Base-by-base conservation (phyloP, 805 yeast genomes). In the Metschnikowia cubensis region DNA sequence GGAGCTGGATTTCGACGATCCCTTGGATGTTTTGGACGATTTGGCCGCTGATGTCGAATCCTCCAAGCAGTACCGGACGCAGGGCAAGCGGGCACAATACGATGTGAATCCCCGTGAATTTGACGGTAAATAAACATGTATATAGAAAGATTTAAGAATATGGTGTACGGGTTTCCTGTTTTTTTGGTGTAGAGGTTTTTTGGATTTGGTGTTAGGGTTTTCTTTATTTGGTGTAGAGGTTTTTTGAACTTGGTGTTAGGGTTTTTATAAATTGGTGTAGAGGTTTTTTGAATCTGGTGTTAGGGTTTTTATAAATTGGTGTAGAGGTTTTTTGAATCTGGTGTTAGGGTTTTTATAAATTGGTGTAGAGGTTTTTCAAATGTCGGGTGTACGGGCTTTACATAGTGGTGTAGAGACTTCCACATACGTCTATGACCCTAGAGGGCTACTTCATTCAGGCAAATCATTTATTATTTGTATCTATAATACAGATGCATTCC, bases 11-110 rank as follows among this genome's bases (percentile, higher is more conserved):
- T 57, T 57, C 33, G 60, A 57, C 22, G 59, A 58, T 35, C 59
- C 59, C 6, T 36, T 48, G n/a, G 56, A 50, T 22, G 35, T 56
- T 33, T 40, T 47, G 34, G 58, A 56, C 44, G 51, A 35, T 13
- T 39, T 52, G 34, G 60, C 75, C 6, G 50, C 66, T 1, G 59
- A 62, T 4, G 50, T 72, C 55, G 76, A 72, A 56, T 49, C 49
- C 11, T 59, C 70, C 40, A 64, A 60, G 50, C 61, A 64, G 53
- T 73, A 72, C 50, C 63, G 61, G 40, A 49, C 55, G 14, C 56
- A 66, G 54, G 75, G 73, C 4, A 68, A 63, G 49, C 59, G 52
- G 52, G 63, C 65, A 41, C 53, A 55, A 31, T 64, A 51, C 42
- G 66, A 61, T 41, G 63, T 63, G 13, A 59, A 65, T 35, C 49